Conservation (phyloP, 345 rosid species). For the Jatropha curcas region DNA sequence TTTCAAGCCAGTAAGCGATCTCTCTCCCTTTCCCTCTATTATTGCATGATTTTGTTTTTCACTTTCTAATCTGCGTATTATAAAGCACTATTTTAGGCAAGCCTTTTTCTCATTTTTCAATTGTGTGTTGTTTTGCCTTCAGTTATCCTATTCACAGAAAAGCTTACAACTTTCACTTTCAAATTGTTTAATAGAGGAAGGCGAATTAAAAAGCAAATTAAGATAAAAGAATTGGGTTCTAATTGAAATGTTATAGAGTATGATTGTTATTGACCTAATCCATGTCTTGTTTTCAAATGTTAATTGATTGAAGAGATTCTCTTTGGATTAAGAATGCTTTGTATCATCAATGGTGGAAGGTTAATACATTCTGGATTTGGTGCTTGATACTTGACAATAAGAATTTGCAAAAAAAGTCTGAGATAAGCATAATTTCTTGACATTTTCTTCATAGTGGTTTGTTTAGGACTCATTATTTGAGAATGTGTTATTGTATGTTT, state of each 20-base stretch:
- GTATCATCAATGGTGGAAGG: neutral
- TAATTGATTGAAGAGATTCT: too few species aligned
- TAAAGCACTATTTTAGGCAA: too few species aligned
- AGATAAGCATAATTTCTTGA: neutral
- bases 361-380: constrained; percentile 4
- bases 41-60: neutral
- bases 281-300: too few species aligned
- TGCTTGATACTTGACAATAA: neutral
- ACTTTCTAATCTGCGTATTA: neutral
- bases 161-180: too few species aligned
- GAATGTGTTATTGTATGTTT: neutral
- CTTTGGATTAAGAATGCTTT: neutral
- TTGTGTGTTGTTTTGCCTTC: neutral
- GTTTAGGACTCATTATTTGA: neutral
- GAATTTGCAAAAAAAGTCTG: too few species aligned
- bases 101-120: neutral
- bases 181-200: too few species aligned
- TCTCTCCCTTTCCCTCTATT: neutral
- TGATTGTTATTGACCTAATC: too few species aligned
- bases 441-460: neutral
- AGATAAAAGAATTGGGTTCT: neutral
- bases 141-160: neutral
- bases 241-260: too few species aligned
- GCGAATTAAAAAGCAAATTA: too few species aligned
- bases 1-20: constrained; percentile 46